phyloP scores from a whole-genome alignment of 495 filamentous ascomycete genomes.

The Ascodesmis nigricans region DNA sequence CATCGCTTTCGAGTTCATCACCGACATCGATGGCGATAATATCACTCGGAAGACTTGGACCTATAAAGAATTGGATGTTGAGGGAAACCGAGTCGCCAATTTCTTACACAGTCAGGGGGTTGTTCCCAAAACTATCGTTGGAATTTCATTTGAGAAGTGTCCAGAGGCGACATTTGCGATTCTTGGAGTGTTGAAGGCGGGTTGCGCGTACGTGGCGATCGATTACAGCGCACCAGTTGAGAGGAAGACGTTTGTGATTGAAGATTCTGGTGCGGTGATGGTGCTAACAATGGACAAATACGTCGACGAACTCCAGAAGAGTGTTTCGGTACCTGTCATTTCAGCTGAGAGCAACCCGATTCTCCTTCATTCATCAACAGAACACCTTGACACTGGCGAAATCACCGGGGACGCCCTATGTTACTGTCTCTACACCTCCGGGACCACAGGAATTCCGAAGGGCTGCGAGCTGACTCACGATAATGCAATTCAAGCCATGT shows the following conservation, averaged over 20 bases:
- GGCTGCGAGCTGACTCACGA: conserved; percentile 55
- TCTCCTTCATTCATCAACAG: conserved; percentile 16
- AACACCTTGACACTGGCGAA: conserved; percentile 18
- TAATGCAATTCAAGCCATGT: conserved; percentile 53
- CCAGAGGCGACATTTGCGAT: conserved; percentile 59
- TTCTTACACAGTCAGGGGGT: conserved; percentile 26
- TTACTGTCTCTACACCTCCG: conserved; percentile 64
- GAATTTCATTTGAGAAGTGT: conserved; percentile 60
- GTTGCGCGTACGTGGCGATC: conserved; percentile 59
- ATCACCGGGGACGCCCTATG: conserved; percentile 29
- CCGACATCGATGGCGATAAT: conserved; percentile 18
- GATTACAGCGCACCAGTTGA: conserved; percentile 41
- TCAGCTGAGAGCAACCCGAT: conserved; percentile 22
- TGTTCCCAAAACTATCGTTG: conserved; percentile 35
- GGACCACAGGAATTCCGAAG: conserved; percentile 63
- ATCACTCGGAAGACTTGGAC: conserved; percentile 31
- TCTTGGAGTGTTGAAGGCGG: conserved; percentile 58
- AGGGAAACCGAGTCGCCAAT: conserved; percentile 38
- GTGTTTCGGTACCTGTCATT: conserved; percentile 23
- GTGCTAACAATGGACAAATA: conserved; percentile 29
- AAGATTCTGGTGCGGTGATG: conserved; percentile 34
- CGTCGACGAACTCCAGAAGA: conserved; percentile 18
- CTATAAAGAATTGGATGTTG: conserved; percentile 36
- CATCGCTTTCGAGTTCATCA: conserved; percentile 39
- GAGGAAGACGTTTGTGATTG: conserved; percentile 41